phyloP scores from a whole-genome alignment of 179 eudicot species.

The Patellifolia procumbens region DNA sequence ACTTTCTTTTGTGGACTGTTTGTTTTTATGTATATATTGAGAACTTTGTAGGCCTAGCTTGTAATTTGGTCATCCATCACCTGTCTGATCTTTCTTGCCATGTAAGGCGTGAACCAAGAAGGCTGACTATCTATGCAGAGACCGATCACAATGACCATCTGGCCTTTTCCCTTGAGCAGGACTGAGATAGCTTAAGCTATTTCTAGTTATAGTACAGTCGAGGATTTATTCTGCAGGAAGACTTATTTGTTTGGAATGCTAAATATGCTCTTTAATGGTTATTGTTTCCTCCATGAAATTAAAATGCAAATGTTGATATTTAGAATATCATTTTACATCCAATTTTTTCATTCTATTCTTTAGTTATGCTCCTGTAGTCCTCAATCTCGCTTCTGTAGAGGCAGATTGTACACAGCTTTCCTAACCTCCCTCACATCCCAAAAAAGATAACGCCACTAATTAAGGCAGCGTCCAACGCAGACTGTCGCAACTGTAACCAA shows the following conservation, averaged over 20 bases:
- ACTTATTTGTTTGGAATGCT: background rate
- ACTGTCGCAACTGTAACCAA: background rate
- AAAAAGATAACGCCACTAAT: too few relatives aligned
- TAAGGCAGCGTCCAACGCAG: background rate
- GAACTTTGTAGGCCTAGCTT: background rate
- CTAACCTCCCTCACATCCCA: too few relatives aligned
- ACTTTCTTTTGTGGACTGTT: background rate
- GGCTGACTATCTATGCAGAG: background rate
- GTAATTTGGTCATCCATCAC: too few relatives aligned
- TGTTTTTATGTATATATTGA: background rate
- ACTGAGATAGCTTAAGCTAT: background rate
- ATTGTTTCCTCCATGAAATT: background rate
- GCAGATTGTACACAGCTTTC: too few relatives aligned
- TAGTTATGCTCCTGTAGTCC: too few relatives aligned
- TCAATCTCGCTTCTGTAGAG: too few relatives aligned
- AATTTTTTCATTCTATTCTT: too few relatives aligned
- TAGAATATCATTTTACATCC: too few relatives aligned
- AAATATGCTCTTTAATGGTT: background rate
- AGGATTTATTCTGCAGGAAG: background rate
- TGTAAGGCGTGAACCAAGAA: background rate
- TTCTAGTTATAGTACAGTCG: background rate
- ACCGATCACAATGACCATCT: background rate
- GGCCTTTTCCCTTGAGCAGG: too few relatives aligned
- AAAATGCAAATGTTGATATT: too few relatives aligned
- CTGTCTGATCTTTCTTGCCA: background rate